These are phyloP conservation scores for Mrakia blollopis DNA, from an alignment of 768 basidiomycete genomes.

Conservation along the genomic window DNA sequence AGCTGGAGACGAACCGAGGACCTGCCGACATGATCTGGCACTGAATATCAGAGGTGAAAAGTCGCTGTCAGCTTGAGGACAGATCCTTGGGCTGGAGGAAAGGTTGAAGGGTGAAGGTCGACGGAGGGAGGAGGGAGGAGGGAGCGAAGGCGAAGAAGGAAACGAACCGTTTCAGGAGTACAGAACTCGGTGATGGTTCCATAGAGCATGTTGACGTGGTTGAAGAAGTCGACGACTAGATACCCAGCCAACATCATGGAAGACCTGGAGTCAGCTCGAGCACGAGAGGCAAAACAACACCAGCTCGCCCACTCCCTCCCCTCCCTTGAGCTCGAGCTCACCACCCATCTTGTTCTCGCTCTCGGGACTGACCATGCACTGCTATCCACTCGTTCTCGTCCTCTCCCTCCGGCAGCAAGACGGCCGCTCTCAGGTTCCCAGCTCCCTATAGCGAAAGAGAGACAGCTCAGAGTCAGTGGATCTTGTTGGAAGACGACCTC, in stretches of 20 bases:
- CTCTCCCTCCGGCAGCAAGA: slow-evolving; percentile 92
- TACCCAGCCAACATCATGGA: slow-evolving; percentile 4
- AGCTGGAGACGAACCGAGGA: slow-evolving; percentile 68
- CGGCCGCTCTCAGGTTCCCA: slow-evolving; percentile 86
- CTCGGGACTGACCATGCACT: slow-evolving; percentile 70
- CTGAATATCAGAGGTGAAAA: slow-evolving; percentile 46
- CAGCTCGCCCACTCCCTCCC: not conserved
- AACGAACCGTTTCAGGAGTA: slow-evolving; percentile 56
- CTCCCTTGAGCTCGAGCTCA: slow-evolving; percentile 12
- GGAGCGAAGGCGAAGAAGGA: not conserved
- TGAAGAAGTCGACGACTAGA: slow-evolving; percentile 97
- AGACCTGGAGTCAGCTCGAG: not conserved
- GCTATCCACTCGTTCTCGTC: slow-evolving; percentile 99
- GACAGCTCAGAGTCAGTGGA: not conserved
- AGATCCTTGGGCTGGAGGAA: too few relatives aligned
- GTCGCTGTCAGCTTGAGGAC: not conserved
- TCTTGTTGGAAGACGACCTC: not conserved
- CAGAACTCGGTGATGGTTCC: slow-evolving; percentile 98
- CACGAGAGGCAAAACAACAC: not conserved
- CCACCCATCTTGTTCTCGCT: not conserved
- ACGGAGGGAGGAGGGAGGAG: too few relatives aligned
- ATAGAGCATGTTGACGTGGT: slow-evolving; percentile 98
- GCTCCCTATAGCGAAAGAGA: slow-evolving; percentile 61
- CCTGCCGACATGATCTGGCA: slow-evolving; percentile 97
- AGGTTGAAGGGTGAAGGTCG: too few relatives aligned